Percentiles rank a stretch among this genome's conserved stretches.
These are phyloP conservation scores for Magnusiomyces paraingens DNA, from an alignment of 1,139 yeast species.

Conservation along the genomic window DNA sequence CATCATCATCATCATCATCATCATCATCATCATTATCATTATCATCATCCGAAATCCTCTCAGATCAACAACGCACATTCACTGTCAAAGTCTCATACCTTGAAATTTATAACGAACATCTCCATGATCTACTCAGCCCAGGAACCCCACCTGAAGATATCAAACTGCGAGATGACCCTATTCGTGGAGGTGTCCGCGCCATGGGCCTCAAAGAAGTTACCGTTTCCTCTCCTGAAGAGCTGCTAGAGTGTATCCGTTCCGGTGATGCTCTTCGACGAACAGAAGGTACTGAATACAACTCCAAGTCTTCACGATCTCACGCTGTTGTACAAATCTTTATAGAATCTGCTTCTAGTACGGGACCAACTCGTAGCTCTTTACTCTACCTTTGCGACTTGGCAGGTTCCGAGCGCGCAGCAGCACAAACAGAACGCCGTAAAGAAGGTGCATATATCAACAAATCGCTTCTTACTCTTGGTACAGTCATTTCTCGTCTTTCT, in stretches of 20 bases:
- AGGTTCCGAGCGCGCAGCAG: conserved; percentile 88
- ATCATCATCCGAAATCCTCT: too few species aligned
- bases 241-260: conserved; percentile 50
- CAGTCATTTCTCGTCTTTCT: conserved; percentile 70
- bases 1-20: conserved; percentile 17
- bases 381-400: conserved; percentile 91
- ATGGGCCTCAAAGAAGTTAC: conserved; percentile 63
- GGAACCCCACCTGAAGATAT: conserved; percentile 41
- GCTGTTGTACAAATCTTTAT: conserved; percentile 76
- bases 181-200: conserved; percentile 59
- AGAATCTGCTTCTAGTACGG: conserved; percentile 30
- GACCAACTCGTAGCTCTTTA: conserved; percentile 47
- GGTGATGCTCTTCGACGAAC: conserved; percentile 79
- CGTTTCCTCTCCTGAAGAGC: conserved; percentile 52
- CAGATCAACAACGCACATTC: conserved; percentile 34
- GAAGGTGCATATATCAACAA: conserved; percentile 92
- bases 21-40: conserved; percentile 17
- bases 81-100: conserved; percentile 61
- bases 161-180: conserved; percentile 68
- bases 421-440: conserved; percentile 73
- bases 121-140: conserved; percentile 56
- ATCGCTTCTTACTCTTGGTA: conserved; percentile 79
- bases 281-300: conserved; percentile 81
- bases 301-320: conserved; percentile 83
- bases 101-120: conserved; percentile 86